A percentile compares a stretch with the other conserved stretches of the same genome.
Conservation (phyloP, 1,284 basidiomycete genomes). For the Sanghuangporus weigelae region DNA sequence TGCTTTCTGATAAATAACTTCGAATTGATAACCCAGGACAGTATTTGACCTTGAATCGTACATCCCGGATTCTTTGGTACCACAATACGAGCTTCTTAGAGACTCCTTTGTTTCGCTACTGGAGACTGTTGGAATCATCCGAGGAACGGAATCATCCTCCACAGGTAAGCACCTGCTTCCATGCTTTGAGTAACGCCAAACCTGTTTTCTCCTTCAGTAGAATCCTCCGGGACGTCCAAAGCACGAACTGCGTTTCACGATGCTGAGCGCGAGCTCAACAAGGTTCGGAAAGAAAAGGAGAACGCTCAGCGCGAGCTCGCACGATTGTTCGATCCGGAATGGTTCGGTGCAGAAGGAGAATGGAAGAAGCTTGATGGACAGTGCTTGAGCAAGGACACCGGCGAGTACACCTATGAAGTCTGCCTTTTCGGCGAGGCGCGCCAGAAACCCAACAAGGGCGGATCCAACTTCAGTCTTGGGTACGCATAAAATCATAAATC, state of each 20-base stretch:
- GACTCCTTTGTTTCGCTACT: constrained; percentile 63
- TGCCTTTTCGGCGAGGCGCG: constrained; percentile 87
- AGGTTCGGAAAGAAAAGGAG: constrained; percentile 42
- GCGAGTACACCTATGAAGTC: constrained; percentile 97
- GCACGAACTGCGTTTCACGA: constrained; percentile 63
- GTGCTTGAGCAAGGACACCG: constrained; percentile 79
- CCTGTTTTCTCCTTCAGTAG: background rate
- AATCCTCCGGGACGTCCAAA: constrained; percentile 42
- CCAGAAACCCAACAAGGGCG: constrained; percentile 86
- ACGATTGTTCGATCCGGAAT: constrained; percentile 56
- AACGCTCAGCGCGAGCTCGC: constrained; percentile 48
- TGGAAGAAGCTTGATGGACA: constrained; percentile 91
- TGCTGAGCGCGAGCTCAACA: constrained; percentile 48
- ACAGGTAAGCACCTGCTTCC: constrained; percentile 35
- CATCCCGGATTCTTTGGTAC: constrained; percentile 78
- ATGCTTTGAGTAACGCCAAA: background rate
- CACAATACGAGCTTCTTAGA: constrained; percentile 71
- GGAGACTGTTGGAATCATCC: constrained; percentile 59
- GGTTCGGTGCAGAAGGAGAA: constrained; percentile 82
- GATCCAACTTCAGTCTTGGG: constrained; percentile 81
- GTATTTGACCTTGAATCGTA: constrained; percentile 84
- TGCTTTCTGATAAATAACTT: constrained; percentile 2
- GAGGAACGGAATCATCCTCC: constrained; percentile 30
- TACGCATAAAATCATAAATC: constrained; percentile 32
- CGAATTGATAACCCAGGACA: constrained; percentile 27